Evolutionary conservation across 768 basidiomycete genomes (phyloP).

Genomic region (Tulasnella calospora): DNA sequence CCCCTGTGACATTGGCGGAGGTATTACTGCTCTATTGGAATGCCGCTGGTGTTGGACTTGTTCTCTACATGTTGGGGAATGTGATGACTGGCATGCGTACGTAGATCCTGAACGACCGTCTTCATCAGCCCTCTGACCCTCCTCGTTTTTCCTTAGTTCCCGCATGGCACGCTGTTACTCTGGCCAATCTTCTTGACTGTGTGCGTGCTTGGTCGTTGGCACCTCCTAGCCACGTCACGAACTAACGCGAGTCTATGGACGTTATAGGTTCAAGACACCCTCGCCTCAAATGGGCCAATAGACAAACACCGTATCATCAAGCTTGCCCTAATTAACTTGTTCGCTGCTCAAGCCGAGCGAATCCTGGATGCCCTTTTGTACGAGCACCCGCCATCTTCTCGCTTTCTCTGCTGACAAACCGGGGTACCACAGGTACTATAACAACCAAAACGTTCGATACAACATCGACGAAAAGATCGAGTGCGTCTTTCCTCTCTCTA

Average conservation of each 20-base stretch:
- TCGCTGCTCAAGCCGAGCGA: slow-evolving; percentile 1
- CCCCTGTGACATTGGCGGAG: slow-evolving; percentile 3
- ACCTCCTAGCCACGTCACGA: not conserved
- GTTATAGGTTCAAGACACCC: slow-evolving; percentile 5
- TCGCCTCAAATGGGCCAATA: not conserved
- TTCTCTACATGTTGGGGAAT: slow-evolving; percentile 2
- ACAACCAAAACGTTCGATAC: not conserved
- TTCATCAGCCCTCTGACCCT: not conserved
- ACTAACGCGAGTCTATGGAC: not conserved
- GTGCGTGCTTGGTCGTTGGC: slow-evolving; percentile 1
- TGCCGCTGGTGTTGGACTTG: slow-evolving; percentile 2
- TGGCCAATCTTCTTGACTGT: slow-evolving; percentile 13
- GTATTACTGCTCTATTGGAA: slow-evolving; percentile 9
- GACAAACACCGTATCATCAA: slow-evolving; percentile 2
- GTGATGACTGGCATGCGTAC: slow-evolving; percentile 8
- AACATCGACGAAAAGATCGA: slow-evolving; percentile 17
- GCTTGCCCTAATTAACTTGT: not conserved
- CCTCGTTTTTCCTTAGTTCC: not conserved
- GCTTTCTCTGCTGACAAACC: not conserved
- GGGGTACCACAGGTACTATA: not conserved
- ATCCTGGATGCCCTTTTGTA: not conserved
- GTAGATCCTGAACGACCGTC: not conserved
- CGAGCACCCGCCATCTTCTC: not conserved
- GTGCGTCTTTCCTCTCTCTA: not conserved
- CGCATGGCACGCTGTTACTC: slow-evolving; percentile 15